A percentile compares a stretch with the other conserved stretches of the same genome.
Evolutionary conservation across 805 yeast genomes (phyloP).

Genomic region (Kluyveromyces siamensis): DNA sequence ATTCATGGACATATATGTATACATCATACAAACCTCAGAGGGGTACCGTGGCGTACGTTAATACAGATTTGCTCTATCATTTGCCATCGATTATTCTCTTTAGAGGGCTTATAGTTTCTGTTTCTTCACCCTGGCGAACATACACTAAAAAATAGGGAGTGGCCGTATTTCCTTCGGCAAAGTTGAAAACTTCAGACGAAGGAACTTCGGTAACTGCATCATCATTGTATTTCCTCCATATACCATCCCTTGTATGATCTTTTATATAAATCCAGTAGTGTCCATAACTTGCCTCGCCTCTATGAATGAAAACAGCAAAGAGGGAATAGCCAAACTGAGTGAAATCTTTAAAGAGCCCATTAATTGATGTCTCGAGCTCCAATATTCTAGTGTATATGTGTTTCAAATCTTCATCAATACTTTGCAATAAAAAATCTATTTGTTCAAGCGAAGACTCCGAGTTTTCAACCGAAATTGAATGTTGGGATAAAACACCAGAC

Average conservation of each 20-base stretch:
- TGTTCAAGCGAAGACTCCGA: constrained; percentile 10
- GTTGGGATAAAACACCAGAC: constrained; percentile 34
- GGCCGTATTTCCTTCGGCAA: constrained; percentile 63
- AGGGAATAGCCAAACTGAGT: constrained; percentile 64
- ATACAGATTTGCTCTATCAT: neutral
- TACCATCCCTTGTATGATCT: constrained; percentile 50
- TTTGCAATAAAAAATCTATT: constrained; percentile 38
- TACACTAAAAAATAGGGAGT: constrained; percentile 92
- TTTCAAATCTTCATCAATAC: constrained; percentile 38
- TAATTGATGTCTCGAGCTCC: constrained; percentile 40
- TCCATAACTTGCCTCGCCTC: constrained; percentile 94
- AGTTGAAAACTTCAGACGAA: constrained; percentile 56
- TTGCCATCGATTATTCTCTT: constrained; percentile 34
- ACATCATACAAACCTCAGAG: neutral
- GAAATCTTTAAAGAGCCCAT: constrained; percentile 53
- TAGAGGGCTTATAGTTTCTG: constrained; percentile 51
- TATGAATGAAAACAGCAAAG: constrained; percentile 87
- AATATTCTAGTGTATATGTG: constrained; percentile 34
- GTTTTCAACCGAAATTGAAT: constrained; percentile 31
- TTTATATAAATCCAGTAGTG: constrained; percentile 94
- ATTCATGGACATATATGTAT: too few relatives aligned
- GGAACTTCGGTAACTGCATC: constrained; percentile 83
- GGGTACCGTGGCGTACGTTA: neutral
- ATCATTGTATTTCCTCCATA: constrained; percentile 88
- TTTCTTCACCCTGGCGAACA: constrained; percentile 52